phyloP scores from a whole-genome alignment of 345 rosid genomes.

The Populus davidiana region DNA sequence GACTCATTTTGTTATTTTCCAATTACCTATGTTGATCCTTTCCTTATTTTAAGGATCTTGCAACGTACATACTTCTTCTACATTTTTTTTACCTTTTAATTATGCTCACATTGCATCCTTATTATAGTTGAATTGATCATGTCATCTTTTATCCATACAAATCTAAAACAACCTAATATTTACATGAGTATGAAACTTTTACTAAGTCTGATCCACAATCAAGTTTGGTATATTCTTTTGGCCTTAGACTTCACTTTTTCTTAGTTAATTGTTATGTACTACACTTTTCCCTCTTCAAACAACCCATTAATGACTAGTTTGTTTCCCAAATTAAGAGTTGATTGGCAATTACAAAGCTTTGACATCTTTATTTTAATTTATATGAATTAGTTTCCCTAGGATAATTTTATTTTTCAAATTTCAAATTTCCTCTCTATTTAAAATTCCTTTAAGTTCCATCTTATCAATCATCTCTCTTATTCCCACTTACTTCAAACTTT shows the following conservation, averaged over 20 bases:
- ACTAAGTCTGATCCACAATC: too few relatives aligned
- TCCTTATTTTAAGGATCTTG: neutral
- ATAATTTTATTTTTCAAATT: neutral
- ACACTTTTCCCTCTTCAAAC: too few relatives aligned
- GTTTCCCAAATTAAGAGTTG: neutral
- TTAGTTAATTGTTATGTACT: too few relatives aligned
- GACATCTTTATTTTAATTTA: neutral
- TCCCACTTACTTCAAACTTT: neutral
- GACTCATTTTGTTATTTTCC: neutral
- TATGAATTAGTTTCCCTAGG: neutral
- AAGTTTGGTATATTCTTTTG: neutral
- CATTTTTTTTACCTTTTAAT: neutral
- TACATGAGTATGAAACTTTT: neutral
- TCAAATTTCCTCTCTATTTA: neutral
- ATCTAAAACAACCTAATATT: too few relatives aligned
- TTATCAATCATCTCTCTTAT: neutral
- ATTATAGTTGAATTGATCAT: neutral
- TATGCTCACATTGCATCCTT: neutral
- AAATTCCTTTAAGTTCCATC: neutral
- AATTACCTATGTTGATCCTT: neutral
- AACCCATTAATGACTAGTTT: neutral
- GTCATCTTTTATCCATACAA: neutral
- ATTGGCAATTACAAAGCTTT: neutral
- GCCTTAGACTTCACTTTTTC: too few relatives aligned
- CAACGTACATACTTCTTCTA: neutral